Percentiles rank a stretch among this genome's conserved stretches.
Conservation (phyloP, 352 stramenopile species). For the Phytophthora sansomeana region DNA sequence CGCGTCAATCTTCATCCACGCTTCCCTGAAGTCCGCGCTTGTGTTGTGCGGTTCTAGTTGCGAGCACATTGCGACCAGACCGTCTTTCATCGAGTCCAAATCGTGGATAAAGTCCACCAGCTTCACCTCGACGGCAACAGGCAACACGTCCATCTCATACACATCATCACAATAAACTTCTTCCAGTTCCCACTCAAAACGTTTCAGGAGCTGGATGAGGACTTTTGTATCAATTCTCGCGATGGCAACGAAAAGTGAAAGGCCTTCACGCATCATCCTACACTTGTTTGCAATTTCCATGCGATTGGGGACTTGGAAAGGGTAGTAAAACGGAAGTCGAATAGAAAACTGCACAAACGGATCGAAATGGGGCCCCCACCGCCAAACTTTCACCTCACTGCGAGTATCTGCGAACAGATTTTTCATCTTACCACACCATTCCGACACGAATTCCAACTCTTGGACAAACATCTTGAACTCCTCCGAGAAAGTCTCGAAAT, state of each 20-base stretch:
- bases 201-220: not conserved
- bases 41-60: not conserved
- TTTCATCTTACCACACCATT: not conserved
- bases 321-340: not conserved
- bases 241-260: not conserved
- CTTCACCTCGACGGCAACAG: not conserved
- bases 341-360: not conserved
- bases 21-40: not conserved
- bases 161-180: not conserved
- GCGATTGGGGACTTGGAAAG: not conserved
- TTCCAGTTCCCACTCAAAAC: not conserved
- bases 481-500: not conserved
- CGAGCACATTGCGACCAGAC: not conserved
- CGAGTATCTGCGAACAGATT: not conserved
- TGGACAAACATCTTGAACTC: not conserved
- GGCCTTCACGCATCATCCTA: not conserved
- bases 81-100: not conserved
- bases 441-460: not conserved
- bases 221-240: not conserved
- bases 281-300: not conserved
- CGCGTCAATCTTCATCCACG: not conserved
- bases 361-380: constrained; percentile 1
- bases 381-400: constrained; percentile 2
- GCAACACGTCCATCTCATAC: not conserved
- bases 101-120: not conserved